phyloP scores from a whole-genome alignment of 2,329 filamentous ascomycete species.

The Decorospora gaudefroyi region DNA sequence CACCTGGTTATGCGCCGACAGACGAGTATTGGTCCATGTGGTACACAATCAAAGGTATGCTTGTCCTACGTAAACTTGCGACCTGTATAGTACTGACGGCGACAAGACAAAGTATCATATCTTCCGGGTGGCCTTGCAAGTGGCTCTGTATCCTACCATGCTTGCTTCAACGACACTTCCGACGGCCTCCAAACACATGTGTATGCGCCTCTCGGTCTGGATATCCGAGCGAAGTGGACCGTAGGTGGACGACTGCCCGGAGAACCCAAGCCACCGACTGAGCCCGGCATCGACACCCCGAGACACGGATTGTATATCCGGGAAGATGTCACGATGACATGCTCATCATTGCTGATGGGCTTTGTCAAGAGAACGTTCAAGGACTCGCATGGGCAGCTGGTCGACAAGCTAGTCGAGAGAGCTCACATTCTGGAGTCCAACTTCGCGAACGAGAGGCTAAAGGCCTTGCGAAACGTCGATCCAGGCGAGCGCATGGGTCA shows the following conservation, averaged over 20 bases:
- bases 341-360: slow-evolving; percentile 72
- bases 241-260: slow-evolving; percentile 72
- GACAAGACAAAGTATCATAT: slow-evolving; percentile 71
- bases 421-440: slow-evolving; percentile 44
- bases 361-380: slow-evolving; percentile 85
- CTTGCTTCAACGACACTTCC: slow-evolving; percentile 75
- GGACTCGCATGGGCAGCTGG: slow-evolving; percentile 71
- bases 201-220: slow-evolving; percentile 79
- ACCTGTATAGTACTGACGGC: slow-evolving; percentile 6
- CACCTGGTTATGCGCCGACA: slow-evolving; percentile 66
- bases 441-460: slow-evolving; percentile 41
- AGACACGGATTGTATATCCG: slow-evolving; percentile 73
- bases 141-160: slow-evolving; percentile 75
- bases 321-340: slow-evolving; percentile 84
- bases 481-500: slow-evolving; percentile 42
- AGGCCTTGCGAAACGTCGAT: slow-evolving; percentile 36
- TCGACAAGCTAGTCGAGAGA: slow-evolving; percentile 56
- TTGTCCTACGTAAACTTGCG: not conserved
- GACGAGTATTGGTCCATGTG: slow-evolving; percentile 75
- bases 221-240: slow-evolving; percentile 78
- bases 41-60: slow-evolving; percentile 61
- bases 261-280: slow-evolving; percentile 67
- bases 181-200: slow-evolving; percentile 79
- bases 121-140: slow-evolving; percentile 68
- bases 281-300: slow-evolving; percentile 69